A percentile compares a stretch with the other conserved stretches of the same genome.
These are phyloP conservation scores for Zhuliangozyma parablackwelliae DNA, from an alignment of 1,139 yeast genomes.

Conservation along the genomic window DNA sequence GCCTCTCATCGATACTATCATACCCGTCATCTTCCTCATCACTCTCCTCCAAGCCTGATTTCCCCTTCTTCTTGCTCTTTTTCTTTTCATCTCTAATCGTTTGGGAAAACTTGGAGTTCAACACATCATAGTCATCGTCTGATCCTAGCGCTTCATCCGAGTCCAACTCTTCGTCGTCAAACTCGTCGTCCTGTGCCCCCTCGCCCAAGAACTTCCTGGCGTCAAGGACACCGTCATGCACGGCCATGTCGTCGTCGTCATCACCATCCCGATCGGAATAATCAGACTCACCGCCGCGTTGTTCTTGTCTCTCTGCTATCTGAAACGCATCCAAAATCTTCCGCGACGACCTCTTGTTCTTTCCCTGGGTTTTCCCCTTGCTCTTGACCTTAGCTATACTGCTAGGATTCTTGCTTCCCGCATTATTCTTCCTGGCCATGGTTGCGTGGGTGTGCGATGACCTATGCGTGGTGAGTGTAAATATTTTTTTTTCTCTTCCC, in stretches of 20 bases:
- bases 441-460: too few relatives aligned
- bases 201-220: constrained; percentile 32
- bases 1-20: constrained; percentile 63
- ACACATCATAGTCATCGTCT: constrained; percentile 67
- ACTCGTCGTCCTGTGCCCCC: constrained; percentile 27
- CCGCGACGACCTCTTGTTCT: constrained; percentile 24
- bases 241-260: constrained; percentile 18
- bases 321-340: constrained; percentile 45
- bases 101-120: constrained; percentile 65
- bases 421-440: too few relatives aligned
- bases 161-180: constrained; percentile 66
- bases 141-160: constrained; percentile 77
- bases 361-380: constrained; percentile 1
- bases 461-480: too few relatives aligned
- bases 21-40: constrained; percentile 43
- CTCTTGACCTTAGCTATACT: too few relatives aligned
- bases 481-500: too few relatives aligned
- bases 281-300: constrained; percentile 12
- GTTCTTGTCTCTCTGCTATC: constrained; percentile 41
- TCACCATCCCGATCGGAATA: constrained; percentile 15
- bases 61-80: constrained; percentile 20
- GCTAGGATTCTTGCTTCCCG: too few relatives aligned
- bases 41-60: constrained; percentile 9
- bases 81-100: constrained; percentile 56
- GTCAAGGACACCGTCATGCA: constrained; percentile 41